Conservation (phyloP, 345 rosid genomes). For the Populus pruinosa region DNA sequence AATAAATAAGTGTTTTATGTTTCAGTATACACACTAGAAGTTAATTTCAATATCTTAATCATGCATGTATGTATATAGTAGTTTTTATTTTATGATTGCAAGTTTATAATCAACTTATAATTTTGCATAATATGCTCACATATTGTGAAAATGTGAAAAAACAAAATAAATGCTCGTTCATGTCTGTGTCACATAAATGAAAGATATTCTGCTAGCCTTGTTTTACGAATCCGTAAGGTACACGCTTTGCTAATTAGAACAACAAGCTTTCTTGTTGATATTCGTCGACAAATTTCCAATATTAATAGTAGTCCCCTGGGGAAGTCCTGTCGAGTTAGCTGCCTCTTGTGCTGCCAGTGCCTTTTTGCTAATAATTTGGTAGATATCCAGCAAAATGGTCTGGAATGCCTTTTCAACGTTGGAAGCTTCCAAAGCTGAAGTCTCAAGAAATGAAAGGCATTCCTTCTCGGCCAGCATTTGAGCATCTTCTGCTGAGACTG, state of each 20-base stretch:
- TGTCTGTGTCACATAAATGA: not conserved
- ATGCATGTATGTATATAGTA: too few relatives aligned
- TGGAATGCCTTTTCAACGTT: conserved; percentile 64
- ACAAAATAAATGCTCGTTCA: not conserved
- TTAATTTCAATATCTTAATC: too few relatives aligned
- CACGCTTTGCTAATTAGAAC: conserved; percentile 35
- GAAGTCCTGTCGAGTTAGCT: conserved; percentile 35
- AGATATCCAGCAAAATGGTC: conserved; percentile 53
- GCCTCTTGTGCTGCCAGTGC: conserved; percentile 62
- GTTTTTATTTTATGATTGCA: too few relatives aligned
- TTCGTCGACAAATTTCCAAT: conserved; percentile 49
- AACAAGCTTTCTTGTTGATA: conserved; percentile 43
- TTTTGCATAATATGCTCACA: too few relatives aligned
- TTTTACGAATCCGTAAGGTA: not conserved
- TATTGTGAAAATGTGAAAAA: too few relatives aligned
- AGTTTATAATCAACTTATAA: too few relatives aligned
- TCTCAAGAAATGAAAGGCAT: conserved; percentile 50
- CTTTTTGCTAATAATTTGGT: conserved; percentile 56
- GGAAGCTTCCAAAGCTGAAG: conserved; percentile 56
- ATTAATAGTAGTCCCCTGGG: conserved; percentile 67
- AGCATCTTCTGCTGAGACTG: conserved; percentile 39
- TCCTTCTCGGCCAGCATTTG: conserved; percentile 47
- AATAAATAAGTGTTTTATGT: too few relatives aligned
- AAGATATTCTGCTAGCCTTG: not conserved
- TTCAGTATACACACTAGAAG: too few relatives aligned